Percentiles rank a stretch among this genome's conserved stretches.
Evolutionary conservation across 2,329 filamentous ascomycete species (phyloP).

Genomic region (Ceratocystiopsis brevicomis): DNA sequence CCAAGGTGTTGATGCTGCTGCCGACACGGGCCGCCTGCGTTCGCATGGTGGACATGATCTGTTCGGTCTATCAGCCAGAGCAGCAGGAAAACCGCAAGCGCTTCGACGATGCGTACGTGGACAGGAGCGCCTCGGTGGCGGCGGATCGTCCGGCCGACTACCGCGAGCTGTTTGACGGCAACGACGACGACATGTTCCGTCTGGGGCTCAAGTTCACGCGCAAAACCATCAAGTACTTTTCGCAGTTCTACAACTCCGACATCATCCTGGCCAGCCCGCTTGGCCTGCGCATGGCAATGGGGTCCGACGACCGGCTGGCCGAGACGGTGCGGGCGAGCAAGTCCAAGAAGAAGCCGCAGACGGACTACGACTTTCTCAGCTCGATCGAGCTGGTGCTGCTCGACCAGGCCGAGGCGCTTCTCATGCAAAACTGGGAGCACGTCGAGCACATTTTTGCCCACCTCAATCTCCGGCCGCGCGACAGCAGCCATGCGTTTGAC

Average conservation of each 20-base stretch:
- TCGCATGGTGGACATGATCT: conserved; percentile 58
- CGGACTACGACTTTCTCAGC: conserved; percentile 77
- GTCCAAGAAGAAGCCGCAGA: conserved; percentile 24
- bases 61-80: conserved; percentile 57
- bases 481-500: conserved; percentile 77
- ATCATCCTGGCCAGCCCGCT: conserved; percentile 84
- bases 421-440: conserved; percentile 99
- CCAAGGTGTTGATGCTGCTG: conserved; percentile 78
- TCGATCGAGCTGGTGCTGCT: conserved; percentile 82
- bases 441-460: conserved; percentile 81
- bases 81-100: conserved; percentile 91
- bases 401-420: conserved; percentile 79
- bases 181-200: conserved; percentile 94
- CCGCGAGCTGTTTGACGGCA: conserved; percentile 73
- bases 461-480: conserved; percentile 75
- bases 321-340: conserved; percentile 26
- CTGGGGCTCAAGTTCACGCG: conserved; percentile 92
- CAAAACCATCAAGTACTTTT: conserved; percentile 87
- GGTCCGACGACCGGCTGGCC: conserved; percentile 41
- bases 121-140: conserved; percentile 31
- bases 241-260: conserved; percentile 90
- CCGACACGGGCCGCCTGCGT: conserved; percentile 79
- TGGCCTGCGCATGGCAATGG: conserved; percentile 77
- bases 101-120: conserved; percentile 67
- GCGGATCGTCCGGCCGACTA: conserved; percentile 68